Evolutionary conservation across 139 green algal genomes (phyloP).

Genomic region (Zygnema cylindricum): DNA sequence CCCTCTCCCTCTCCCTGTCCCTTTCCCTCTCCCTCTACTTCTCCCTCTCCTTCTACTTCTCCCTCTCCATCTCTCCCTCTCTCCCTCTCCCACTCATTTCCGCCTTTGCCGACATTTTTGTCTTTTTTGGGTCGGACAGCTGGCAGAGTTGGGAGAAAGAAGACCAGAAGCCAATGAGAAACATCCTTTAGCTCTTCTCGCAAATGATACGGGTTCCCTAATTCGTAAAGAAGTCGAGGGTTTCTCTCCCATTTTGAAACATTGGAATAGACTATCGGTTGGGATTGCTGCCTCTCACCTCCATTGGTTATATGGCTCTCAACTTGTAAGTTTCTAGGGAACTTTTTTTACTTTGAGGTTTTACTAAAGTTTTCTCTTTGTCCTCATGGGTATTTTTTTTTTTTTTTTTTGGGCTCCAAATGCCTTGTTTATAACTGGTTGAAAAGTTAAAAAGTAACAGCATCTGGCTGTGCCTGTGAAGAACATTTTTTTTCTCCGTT

Average conservation of each 20-base stretch:
- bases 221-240: background rate
- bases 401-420: no score
- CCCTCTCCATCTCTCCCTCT: no score
- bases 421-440: no score
- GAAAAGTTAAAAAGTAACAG: no score
- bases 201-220: background rate
- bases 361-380: no score
- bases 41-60: background rate
- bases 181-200: background rate
- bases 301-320: background rate
- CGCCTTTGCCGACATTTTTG: background rate
- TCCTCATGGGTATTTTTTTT: no score
- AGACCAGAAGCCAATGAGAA: background rate
- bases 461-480: no score
- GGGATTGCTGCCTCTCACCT: background rate
- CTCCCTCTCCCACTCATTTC: no score
- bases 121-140: background rate
- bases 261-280: background rate
- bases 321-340: no score
- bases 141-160: background rate
- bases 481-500: no score
- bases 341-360: no score
- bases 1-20: no score
- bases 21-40: background rate
- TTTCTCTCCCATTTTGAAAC: background rate